These are phyloP conservation scores for Coniochaeta sp. DNA, from an alignment of 2,329 filamentous ascomycete species.

Conservation along the genomic window DNA sequence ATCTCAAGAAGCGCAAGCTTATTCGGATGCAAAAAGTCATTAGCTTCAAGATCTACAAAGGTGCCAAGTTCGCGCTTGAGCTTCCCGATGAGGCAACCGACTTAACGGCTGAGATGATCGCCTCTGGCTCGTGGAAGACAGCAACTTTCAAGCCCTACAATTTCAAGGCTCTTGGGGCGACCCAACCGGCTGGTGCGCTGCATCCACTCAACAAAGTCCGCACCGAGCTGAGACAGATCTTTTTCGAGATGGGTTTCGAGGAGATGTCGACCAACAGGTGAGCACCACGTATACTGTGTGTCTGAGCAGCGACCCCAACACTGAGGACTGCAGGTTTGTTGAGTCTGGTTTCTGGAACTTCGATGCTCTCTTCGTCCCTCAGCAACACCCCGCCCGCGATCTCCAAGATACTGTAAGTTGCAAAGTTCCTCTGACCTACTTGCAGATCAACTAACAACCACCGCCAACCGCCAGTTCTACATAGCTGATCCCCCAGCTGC, in stretches of 20 bases:
- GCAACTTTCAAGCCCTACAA: slow-evolving; percentile 74
- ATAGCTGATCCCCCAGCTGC: slow-evolving; percentile 80
- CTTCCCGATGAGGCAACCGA: slow-evolving; percentile 93
- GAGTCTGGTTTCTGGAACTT: slow-evolving; percentile 99
- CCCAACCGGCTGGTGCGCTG: slow-evolving; percentile 53
- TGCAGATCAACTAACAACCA: neutral
- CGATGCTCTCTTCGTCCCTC: slow-evolving; percentile 90
- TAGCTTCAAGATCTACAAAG: slow-evolving; percentile 77
- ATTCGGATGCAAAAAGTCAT: slow-evolving; percentile 78
- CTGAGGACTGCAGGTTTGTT: slow-evolving; percentile 54
- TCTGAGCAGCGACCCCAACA: neutral
- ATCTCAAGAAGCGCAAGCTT: slow-evolving; percentile 89
- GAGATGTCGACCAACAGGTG: slow-evolving; percentile 81
- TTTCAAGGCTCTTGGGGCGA: slow-evolving; percentile 46
- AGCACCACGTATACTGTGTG: slow-evolving; percentile 17
- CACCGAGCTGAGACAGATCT: slow-evolving; percentile 92
- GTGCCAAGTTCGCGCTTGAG: slow-evolving; percentile 78
- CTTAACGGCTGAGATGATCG: slow-evolving; percentile 86
- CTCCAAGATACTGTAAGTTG: slow-evolving; percentile 71
- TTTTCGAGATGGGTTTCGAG: slow-evolving; percentile 98
- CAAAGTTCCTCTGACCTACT: neutral
- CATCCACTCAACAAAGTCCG: slow-evolving; percentile 88
- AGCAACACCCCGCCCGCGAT: slow-evolving; percentile 95
- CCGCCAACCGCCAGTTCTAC: slow-evolving; percentile 58
- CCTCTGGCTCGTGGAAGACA: slow-evolving; percentile 83